phyloP scores from a whole-genome alignment of 179 eudicot species.

The Pouteria campechiana region DNA sequence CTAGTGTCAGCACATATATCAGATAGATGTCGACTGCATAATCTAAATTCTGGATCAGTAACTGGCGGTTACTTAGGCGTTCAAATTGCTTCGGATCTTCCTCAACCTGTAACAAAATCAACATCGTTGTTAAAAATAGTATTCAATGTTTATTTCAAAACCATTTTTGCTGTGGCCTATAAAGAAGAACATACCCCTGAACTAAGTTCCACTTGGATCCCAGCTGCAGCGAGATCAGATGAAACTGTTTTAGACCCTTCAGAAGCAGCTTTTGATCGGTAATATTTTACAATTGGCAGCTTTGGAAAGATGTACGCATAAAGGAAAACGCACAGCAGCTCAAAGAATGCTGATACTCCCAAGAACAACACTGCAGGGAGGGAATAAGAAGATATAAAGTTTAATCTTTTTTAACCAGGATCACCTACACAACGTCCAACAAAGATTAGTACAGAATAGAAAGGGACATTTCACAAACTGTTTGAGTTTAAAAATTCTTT shows the following conservation, averaged over 20 bases:
- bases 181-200: background rate
- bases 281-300: slow-evolving; percentile 54
- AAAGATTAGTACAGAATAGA: too few species aligned
- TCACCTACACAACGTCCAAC: too few species aligned
- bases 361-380: slow-evolving; percentile 41
- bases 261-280: slow-evolving; percentile 41
- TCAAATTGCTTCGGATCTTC: slow-evolving; percentile 8
- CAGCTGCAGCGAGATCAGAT: slow-evolving; percentile 52
- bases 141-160: too few species aligned
- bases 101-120: slow-evolving; percentile 15
- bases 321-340: slow-evolving; percentile 34
- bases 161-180: too few species aligned
- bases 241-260: slow-evolving; percentile 58
- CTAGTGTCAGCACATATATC: slow-evolving; percentile 40
- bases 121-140: too few species aligned
- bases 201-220: slow-evolving; percentile 15
- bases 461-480: too few species aligned
- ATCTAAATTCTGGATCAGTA: slow-evolving; percentile 36
- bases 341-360: slow-evolving; percentile 32
- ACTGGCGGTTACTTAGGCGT: slow-evolving; percentile 29
- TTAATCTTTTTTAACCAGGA: too few species aligned
- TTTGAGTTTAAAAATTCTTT: too few species aligned
- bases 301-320: slow-evolving; percentile 44
- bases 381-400: background rate
- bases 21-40: slow-evolving; percentile 36